These are phyloP conservation scores for Danielia reshetovae DNA, from an alignment of 805 yeast species.

Conservation along the genomic window DNA sequence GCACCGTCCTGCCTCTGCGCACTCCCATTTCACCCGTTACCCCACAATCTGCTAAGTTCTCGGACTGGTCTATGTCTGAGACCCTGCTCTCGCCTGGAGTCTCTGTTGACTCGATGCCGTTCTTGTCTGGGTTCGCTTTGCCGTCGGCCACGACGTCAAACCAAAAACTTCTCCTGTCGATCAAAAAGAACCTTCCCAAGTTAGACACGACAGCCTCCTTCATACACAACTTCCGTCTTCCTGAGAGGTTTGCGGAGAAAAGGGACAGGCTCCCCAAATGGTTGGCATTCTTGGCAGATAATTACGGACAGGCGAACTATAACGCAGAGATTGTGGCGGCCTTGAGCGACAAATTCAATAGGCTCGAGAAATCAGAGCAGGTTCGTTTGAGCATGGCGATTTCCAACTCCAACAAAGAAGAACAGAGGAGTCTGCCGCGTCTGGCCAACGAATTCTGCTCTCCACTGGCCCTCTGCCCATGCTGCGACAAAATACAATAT, in stretches of 20 bases:
- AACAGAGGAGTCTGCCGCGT: neutral
- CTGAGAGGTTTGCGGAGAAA: conserved; percentile 13
- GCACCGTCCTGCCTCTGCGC: conserved; percentile 9
- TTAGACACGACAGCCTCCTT: conserved; percentile 20
- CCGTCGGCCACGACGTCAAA: conserved; percentile 38
- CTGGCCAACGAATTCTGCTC: conserved; percentile 22
- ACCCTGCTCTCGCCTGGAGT: conserved; percentile 1
- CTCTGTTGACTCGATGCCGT: conserved; percentile 10
- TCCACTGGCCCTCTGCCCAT: conserved; percentile 40
- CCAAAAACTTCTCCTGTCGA: conserved; percentile 31
- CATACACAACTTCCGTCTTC: conserved; percentile 21
- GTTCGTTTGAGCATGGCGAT: conserved; percentile 34
- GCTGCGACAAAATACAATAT: conserved; percentile 37
- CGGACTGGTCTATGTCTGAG: conserved; percentile 1
- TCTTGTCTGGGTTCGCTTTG: conserved; percentile 38
- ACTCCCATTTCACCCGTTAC: conserved; percentile 10
- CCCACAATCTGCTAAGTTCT: conserved; percentile 6
- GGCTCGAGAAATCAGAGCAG: conserved; percentile 37
- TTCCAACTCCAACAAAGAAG: conserved; percentile 11
- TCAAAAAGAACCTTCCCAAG: conserved; percentile 30
- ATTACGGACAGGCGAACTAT: conserved; percentile 11
- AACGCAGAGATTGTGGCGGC: conserved; percentile 20
- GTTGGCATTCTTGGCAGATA: conserved; percentile 23
- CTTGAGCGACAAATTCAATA: conserved; percentile 29
- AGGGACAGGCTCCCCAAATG: conserved; percentile 27